Conservation (phyloP, 768 basidiomycete species). For the Guyanaporus albipodus region DNA sequence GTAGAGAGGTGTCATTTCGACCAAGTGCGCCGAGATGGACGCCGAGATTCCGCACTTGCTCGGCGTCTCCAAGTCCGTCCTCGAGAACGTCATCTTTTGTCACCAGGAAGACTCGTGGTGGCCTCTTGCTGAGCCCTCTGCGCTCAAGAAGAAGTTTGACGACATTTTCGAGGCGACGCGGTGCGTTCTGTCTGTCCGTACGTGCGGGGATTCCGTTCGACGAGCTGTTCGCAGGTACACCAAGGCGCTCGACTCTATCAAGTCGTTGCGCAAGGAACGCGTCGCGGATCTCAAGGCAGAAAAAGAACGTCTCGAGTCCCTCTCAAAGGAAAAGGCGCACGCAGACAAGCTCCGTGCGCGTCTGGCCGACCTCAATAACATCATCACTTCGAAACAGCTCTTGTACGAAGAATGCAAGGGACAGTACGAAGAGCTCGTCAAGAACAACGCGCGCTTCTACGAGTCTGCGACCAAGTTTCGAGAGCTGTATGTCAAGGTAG, state of each 20-base stretch:
- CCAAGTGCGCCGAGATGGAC: conserved; percentile 97
- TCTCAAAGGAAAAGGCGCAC: conserved; percentile 79
- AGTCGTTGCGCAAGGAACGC: conserved; percentile 84
- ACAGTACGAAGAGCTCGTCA: conserved; percentile 59
- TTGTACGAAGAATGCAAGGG: conserved; percentile 70
- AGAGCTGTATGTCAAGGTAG: conserved; percentile 72
- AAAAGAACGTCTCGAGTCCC: conserved; percentile 75
- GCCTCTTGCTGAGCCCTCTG: conserved; percentile 89
- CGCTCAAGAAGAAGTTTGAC: conserved; percentile 98
- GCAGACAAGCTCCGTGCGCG: conserved; percentile 78
- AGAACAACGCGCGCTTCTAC: conserved; percentile 74
- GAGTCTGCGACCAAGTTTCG: conserved; percentile 82
- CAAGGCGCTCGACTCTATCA: conserved; percentile 93
- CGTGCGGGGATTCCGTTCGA: no score
- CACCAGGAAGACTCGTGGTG: conserved; percentile 99
- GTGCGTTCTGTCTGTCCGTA: conserved; percentile 36
- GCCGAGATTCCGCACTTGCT: conserved; percentile 87
- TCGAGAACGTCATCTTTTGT: conserved; percentile 99
- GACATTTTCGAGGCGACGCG: conserved; percentile 99
- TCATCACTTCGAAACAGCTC: conserved; percentile 66
- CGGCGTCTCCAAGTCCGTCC: conserved; percentile 96
- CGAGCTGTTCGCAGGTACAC: conserved; percentile 64
- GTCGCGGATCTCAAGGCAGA: conserved; percentile 89
- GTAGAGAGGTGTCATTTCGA: conserved; percentile 89
- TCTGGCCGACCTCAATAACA: conserved; percentile 54